Conservation (phyloP, 495 filamentous ascomycete species). For the Trichoderma erinaceum region DNA sequence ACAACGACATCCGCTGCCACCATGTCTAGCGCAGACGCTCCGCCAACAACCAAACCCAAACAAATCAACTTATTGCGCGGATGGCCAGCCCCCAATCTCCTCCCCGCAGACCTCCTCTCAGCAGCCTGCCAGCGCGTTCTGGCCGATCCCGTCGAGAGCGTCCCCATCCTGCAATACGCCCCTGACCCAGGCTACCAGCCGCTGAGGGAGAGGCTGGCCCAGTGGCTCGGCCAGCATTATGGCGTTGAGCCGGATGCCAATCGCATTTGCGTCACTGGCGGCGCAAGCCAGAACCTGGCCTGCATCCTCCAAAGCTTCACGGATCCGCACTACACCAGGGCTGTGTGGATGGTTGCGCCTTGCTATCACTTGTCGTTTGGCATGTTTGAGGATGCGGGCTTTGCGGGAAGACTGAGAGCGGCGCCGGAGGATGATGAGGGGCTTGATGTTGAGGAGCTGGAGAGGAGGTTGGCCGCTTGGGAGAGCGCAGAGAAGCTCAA, state of each 20-base stretch:
- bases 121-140: constrained; percentile 51
- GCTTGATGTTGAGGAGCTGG: constrained; percentile 56
- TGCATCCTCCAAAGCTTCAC: constrained; percentile 68
- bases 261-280: constrained; percentile 75
- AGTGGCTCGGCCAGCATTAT: constrained; percentile 66
- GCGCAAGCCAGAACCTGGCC: constrained; percentile 69
- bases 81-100: constrained; percentile 63
- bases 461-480: constrained; percentile 34
- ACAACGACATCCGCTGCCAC: not conserved
- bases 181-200: constrained; percentile 69
- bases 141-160: constrained; percentile 47
- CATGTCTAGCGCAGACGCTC: not conserved
- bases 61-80: constrained; percentile 63
- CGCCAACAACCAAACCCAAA: constrained; percentile 23
- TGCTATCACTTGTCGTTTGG: constrained; percentile 72
- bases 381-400: constrained; percentile 75
- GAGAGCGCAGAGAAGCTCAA: constrained; percentile 29
- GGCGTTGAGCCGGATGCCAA: constrained; percentile 33
- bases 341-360: constrained; percentile 74
- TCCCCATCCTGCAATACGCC: constrained; percentile 64
- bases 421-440: constrained; percentile 72
- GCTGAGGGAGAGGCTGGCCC: constrained; percentile 55
- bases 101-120: constrained; percentile 56
- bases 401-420: constrained; percentile 52
- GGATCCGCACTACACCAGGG: constrained; percentile 66